Evolutionary conservation across 2,329 filamentous ascomycete genomes (phyloP).

Genomic region (Stagonosporopsis tanaceti): DNA sequence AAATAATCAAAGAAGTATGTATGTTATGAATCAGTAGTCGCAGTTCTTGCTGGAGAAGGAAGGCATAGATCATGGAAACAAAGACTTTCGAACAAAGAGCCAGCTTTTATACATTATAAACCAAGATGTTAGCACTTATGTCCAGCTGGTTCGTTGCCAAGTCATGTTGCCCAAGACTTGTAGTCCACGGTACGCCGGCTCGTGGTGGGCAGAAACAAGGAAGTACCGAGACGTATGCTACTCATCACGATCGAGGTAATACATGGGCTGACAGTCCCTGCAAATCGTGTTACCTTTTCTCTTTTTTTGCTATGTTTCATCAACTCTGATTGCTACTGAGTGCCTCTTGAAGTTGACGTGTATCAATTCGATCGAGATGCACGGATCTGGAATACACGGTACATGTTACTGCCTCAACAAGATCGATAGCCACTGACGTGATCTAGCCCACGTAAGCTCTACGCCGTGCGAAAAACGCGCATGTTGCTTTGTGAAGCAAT

Average conservation of each 20-base stretch:
- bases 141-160: background rate
- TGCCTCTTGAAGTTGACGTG: background rate
- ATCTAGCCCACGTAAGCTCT: background rate
- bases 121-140: background rate
- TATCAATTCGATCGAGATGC: background rate
- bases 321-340: background rate
- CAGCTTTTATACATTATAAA: background rate
- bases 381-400: background rate
- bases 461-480: background rate
- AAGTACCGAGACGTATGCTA: background rate
- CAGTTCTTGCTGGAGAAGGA: background rate
- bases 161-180: slow-evolving; percentile 6
- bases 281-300: background rate
- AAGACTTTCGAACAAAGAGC: background rate
- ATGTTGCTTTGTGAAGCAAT: background rate
- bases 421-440: background rate
- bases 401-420: background rate
- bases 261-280: background rate
- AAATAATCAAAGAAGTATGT: background rate
- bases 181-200: slow-evolving; percentile 2
- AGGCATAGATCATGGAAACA: background rate
- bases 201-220: background rate
- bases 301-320: background rate
- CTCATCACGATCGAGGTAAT: background rate
- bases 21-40: background rate